Conservation (phyloP, 345 rosid genomes). For the Syzygium aqueum region DNA sequence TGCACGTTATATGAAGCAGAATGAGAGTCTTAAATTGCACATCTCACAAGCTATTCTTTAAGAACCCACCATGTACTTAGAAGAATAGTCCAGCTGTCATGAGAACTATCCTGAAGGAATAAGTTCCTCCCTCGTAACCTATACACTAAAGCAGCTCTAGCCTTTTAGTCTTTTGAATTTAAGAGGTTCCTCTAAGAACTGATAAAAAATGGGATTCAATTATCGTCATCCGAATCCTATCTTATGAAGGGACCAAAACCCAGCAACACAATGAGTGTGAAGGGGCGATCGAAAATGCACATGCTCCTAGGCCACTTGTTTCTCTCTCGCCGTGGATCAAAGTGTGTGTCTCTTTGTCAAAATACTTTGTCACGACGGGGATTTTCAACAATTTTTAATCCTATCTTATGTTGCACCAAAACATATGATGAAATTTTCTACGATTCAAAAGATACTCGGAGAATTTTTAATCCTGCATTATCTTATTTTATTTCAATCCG, state of each 20-base stretch:
- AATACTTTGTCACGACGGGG: background rate
- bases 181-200: background rate
- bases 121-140: background rate
- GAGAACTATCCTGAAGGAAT: background rate
- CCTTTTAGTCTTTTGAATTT: background rate
- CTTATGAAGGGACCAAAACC: background rate
- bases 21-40: background rate
- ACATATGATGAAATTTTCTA: background rate
- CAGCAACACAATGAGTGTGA: background rate
- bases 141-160: background rate
- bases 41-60: background rate
- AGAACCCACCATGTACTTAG: background rate
- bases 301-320: background rate
- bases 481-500: background rate
- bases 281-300: background rate
- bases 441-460: fast-evolving
- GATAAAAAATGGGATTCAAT: background rate
- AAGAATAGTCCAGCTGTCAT: background rate
- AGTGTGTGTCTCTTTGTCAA: background rate
- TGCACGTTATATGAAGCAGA: background rate
- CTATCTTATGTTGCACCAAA: background rate
- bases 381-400: background rate
- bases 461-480: background rate
- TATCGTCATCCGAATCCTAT: background rate
- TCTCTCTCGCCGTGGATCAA: background rate